Percentiles rank a stretch among this genome's conserved stretches.
Evolutionary conservation across 805 yeast genomes (phyloP).

Genomic region (Ogataea allantospora): DNA sequence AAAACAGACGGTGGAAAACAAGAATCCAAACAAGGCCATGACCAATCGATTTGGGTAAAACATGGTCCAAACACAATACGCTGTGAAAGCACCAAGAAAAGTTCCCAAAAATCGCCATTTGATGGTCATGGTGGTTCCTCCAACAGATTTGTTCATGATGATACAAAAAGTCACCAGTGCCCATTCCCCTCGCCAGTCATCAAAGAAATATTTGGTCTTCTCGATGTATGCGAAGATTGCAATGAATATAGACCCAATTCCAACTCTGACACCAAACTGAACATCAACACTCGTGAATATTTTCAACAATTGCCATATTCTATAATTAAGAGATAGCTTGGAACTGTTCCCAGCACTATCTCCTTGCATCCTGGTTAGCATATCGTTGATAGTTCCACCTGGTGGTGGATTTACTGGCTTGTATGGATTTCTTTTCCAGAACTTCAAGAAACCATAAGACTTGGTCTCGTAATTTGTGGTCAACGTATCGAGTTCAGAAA

Average conservation of each 20-base stretch:
- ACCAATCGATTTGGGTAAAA: slow-evolving; percentile 54
- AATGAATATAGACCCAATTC: slow-evolving; percentile 67
- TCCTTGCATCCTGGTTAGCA: slow-evolving; percentile 26
- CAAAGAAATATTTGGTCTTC: slow-evolving; percentile 50
- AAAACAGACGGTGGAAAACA: slow-evolving; percentile 47
- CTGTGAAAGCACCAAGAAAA: slow-evolving; percentile 63
- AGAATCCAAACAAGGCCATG: slow-evolving; percentile 48
- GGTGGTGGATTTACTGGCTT: neutral
- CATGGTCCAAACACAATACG: slow-evolving; percentile 57
- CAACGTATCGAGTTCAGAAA: slow-evolving; percentile 33
- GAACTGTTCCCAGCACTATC: slow-evolving; percentile 9
- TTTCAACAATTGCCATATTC: slow-evolving; percentile 50
- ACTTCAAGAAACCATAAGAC: slow-evolving; percentile 52
- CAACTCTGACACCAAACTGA: slow-evolving; percentile 77
- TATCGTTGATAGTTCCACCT: slow-evolving; percentile 34
- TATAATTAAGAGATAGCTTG: slow-evolving; percentile 25
- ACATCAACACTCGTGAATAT: slow-evolving; percentile 62
- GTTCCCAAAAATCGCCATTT: slow-evolving; percentile 77
- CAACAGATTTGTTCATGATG: slow-evolving; percentile 81
- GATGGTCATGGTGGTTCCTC: slow-evolving; percentile 79
- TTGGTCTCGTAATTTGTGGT: slow-evolving; percentile 13
- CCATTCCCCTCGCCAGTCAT: slow-evolving; percentile 80
- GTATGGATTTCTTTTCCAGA: slow-evolving; percentile 41
- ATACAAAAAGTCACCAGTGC: slow-evolving; percentile 76
- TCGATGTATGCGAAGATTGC: slow-evolving; percentile 68